Base-by-base conservation (phyloP, 148 eudicot species). In the Bassia scoparia region DNA sequence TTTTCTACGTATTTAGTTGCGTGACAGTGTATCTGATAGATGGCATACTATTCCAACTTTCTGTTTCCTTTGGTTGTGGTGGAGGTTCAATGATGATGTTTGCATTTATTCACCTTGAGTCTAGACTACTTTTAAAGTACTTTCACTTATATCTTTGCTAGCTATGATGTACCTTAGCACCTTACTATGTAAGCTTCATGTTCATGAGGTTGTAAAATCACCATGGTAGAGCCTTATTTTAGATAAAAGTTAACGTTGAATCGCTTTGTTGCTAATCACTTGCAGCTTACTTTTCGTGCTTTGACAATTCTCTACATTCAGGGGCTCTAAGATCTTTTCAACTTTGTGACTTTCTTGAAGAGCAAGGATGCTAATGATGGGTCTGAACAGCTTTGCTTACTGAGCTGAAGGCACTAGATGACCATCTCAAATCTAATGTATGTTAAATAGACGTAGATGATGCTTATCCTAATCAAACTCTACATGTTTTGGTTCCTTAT, bases 341-440 rank as follows among this genome's bases (percentile, higher is more conserved):
- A 67, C 86, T 13, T 93, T 70, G 79, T 87, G 63, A 77, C 73
- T 41, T 93, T 93, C 72, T 74, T 90, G 80, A 88, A 82, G 86
- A 93, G 96, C 91, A 90, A 93, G 81, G 94, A 93, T 81, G 80
- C 89, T 13, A 82, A 63, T 46, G 98, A 93, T 77, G 98, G 92
- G 61, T 70, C 94, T 71, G 98, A 93, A 74, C 92, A 90, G 88
- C 88, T 72, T 78, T 93, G 84, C 78, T 90, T 64, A 81, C 81
- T 70, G 93, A 93, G 67, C 49, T 93, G 84, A 90, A 84, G 84
- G 97, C 92, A 23, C 77, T 93, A 61, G 92, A 93, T 80, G 97
- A 87, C 53, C 95, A 87, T 77, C 90, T 93, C 64, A 89, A 89
- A 79, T 81, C 78, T n/a, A 80, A 89, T 81, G 97, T 92, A 83